phyloP scores from a whole-genome alignment of 1,139 yeast genomes.

The Sugiyamaella paludigena region DNA sequence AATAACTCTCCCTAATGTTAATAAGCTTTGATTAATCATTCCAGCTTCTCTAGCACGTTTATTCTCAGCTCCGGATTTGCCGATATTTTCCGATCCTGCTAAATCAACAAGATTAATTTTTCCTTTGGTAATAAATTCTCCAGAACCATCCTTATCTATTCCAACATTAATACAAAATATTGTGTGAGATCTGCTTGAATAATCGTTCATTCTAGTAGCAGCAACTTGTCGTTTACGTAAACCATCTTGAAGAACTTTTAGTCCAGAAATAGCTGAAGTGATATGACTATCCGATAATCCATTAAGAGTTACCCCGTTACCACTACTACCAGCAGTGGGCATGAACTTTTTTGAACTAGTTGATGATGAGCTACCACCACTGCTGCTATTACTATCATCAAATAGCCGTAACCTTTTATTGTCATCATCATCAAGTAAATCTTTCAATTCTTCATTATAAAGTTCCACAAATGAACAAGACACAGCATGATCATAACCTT shows the following conservation, averaged over 20 bases:
- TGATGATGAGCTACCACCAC: not conserved
- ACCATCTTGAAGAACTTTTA: conserved; percentile 47
- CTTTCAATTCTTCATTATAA: conserved; percentile 70
- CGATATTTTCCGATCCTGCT: conserved; percentile 86
- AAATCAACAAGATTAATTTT: conserved; percentile 80
- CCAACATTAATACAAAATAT: conserved; percentile 65
- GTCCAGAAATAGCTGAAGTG: conserved; percentile 37
- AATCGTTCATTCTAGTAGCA: conserved; percentile 60
- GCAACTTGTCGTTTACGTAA: conserved; percentile 55
- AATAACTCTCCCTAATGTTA: conserved; percentile 82
- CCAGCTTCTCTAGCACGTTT: conserved; percentile 87
- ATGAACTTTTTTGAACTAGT: not conserved
- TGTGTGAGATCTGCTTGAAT: conserved; percentile 62
- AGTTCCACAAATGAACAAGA: conserved; percentile 69
- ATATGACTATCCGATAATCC: conserved; percentile 45
- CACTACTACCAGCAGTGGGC: conserved; percentile 16
- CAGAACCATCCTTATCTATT: conserved; percentile 34
- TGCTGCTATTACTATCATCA: conserved; percentile 38
- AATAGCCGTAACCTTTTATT: conserved; percentile 43
- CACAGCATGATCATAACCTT: conserved; percentile 53
- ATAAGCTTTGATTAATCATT: conserved; percentile 75
- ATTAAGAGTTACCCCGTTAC: conserved; percentile 40
- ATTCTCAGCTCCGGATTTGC: conserved; percentile 73
- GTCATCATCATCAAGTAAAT: conserved; percentile 45
- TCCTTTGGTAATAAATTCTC: conserved; percentile 41